Percentiles rank a stretch among this genome's conserved stretches.
These are phyloP conservation scores for Dactylellina sp. DNA, from an alignment of 2,329 filamentous ascomycete genomes.

Conservation along the genomic window DNA sequence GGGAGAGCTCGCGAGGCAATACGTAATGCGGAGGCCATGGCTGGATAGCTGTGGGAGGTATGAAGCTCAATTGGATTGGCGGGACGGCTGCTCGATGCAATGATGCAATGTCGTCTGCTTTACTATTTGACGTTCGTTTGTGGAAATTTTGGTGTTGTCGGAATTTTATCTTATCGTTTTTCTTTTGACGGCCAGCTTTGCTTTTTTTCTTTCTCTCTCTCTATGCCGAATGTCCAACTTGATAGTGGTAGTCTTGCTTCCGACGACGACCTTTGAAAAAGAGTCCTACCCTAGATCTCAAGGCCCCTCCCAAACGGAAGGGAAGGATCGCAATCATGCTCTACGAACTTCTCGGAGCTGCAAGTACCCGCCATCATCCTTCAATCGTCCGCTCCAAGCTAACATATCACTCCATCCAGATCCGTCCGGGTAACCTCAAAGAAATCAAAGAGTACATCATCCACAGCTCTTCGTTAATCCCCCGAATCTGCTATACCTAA, in stretches of 20 bases:
- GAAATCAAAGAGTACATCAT: conserved; percentile 89
- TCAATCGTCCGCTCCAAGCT: background rate
- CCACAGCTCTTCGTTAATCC: background rate
- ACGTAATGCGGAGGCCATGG: conserved; percentile 48
- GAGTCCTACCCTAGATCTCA: background rate
- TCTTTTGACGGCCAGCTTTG: conserved; percentile 8
- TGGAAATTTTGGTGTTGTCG: conserved; percentile 55
- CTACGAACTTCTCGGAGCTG: conserved; percentile 97
- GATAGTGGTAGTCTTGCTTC: too few species aligned
- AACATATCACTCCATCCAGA: conserved; percentile 68
- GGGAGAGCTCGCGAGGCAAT: conserved; percentile 46
- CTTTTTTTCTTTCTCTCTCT: conserved; percentile 27
- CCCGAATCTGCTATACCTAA: conserved; percentile 11
- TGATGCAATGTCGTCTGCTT: background rate
- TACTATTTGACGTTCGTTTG: background rate
- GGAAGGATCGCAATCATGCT: conserved; percentile 73
- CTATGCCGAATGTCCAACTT: too few species aligned
- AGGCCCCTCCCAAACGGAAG: background rate
- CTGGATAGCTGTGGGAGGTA: too few species aligned
- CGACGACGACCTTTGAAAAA: background rate
- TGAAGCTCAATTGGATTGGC: too few species aligned
- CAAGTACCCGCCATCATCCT: conserved; percentile 67
- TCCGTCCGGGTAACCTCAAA: conserved; percentile 86
- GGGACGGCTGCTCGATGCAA: too few species aligned
- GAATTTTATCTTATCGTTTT: conserved; percentile 46